Evolutionary conservation across 768 basidiomycete species (phyloP), one percentile per base, ranked within the genome.

Genomic region (Hortiboletus campestris): DNA sequence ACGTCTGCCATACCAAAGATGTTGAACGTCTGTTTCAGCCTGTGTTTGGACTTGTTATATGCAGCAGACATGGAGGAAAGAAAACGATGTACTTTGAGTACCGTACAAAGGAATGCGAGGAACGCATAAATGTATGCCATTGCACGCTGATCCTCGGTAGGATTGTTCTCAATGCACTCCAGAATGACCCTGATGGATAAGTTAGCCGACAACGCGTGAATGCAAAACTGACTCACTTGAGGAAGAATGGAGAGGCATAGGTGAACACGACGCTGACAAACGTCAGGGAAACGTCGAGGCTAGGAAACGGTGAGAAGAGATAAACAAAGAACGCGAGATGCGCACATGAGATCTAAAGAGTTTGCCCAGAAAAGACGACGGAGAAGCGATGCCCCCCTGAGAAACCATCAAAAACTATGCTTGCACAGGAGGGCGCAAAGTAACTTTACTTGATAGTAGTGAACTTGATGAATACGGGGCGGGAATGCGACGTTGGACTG

Each of bases 191-290:
- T 83, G 29, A n/a, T 16, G 17, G 44, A n/a, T 25, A 31, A 47
- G 7, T 57, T 8, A 53, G 47, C 25, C 25, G 25, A 35, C 17
- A 14, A 31, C 1, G 16, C n/a, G 8, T 13, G n/a, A 6, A 38
- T 2, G 10, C 5, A 6, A 49, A 17, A 22, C 12, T 12, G 25
- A 53, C 79, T 53, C 46, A 84, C 83, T 90, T 92, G 42, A 97
- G 78, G 75, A 95, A 94, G 75, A 85, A 94, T 8, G 94, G 94
- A 0, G 83, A 81, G 0, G 84, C 78, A 71, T 94, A 96, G 62
- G 88, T 88, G 73, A 92, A 87, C 0, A 80, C 31, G 31, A 94
- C 85, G 60, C 85, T 85, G 53, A 86, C 65, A 55, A 86, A 72
- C 0, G 92, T 91, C 40, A 94, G 72, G 2, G 61, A 14, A 57